phyloP scores from a whole-genome alignment of 78 protist species.

The Dictyostelium capitatum region DNA sequence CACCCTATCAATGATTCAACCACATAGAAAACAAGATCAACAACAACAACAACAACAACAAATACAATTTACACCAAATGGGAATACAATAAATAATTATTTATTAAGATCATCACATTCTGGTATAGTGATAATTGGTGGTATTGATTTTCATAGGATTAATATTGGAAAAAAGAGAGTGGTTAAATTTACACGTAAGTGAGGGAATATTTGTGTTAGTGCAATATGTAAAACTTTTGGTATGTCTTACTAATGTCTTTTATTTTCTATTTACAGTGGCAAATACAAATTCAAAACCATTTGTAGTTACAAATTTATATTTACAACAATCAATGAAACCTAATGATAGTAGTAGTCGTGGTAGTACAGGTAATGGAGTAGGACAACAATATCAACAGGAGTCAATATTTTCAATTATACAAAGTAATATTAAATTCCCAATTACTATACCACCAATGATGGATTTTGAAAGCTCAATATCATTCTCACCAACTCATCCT shows the following conservation, averaged over 20 bases:
- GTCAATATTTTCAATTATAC: constrained; percentile 33
- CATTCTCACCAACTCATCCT: constrained; percentile 44
- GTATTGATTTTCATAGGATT: constrained; percentile 58
- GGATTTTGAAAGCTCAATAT: constrained; percentile 61
- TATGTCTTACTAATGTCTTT: too few species aligned
- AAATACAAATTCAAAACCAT: constrained; percentile 19
- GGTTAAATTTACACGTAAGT: constrained; percentile 55
- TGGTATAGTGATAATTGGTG: constrained; percentile 63
- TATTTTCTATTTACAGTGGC: too few species aligned
- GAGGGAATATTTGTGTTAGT: too few species aligned
- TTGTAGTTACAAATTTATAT: constrained; percentile 37
- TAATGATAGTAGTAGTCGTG: not conserved
- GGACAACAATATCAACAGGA: constrained; percentile 27
- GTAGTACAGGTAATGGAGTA: not conserved
- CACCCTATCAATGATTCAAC: not conserved
- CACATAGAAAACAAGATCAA: not conserved
- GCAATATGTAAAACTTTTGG: too few species aligned
- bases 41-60: constrained; percentile 15
- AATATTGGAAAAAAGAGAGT: constrained; percentile 49
- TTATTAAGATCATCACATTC: constrained; percentile 48
- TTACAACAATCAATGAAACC: constrained; percentile 56
- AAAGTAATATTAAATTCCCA: constrained; percentile 20
- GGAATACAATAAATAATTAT: not conserved
- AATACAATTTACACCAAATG: constrained; percentile 3
- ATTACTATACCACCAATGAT: constrained; percentile 20